A percentile compares a stretch with the other conserved stretches of the same genome.
Evolutionary conservation across 148 eudicot genomes (phyloP).

Genomic region (Diospyros lotus): DNA sequence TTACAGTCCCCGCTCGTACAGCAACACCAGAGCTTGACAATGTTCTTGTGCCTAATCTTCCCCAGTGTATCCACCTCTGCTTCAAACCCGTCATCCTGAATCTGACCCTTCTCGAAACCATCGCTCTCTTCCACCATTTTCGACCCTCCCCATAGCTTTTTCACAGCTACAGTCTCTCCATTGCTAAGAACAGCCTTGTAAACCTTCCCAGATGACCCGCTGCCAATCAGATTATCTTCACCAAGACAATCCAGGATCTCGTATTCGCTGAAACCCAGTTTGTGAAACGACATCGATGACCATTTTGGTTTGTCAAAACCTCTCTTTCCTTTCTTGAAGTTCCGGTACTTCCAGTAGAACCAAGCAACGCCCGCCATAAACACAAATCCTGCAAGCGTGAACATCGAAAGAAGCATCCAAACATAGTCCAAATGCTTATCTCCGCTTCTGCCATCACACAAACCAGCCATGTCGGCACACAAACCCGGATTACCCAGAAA

Average conservation of each 20-base stretch:
- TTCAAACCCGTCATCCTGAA: conserved; percentile 58
- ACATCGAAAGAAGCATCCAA: conserved; percentile 62
- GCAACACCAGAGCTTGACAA: conserved; percentile 92
- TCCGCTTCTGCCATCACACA: conserved; percentile 40
- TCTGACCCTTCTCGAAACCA: conserved; percentile 48
- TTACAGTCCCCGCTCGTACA: conserved; percentile 66
- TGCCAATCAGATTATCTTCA: conserved; percentile 88
- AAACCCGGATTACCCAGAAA: conserved; percentile 84
- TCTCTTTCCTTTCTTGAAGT: conserved; percentile 37
- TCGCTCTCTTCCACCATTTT: conserved; percentile 33
- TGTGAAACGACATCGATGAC: conserved; percentile 89
- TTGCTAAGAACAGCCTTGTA: conserved; percentile 79
- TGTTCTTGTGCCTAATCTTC: conserved; percentile 89
- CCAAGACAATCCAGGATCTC: conserved; percentile 75
- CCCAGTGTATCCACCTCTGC: conserved; percentile 93
- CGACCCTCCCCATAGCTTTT: conserved; percentile 55
- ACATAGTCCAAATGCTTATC: conserved; percentile 33
- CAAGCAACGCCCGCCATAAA: conserved; percentile 53
- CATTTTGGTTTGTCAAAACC: conserved; percentile 64
- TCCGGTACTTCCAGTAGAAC: conserved; percentile 59
- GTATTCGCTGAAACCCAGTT: conserved; percentile 75
- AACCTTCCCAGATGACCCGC: conserved; percentile 86
- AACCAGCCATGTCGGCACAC: conserved; percentile 60
- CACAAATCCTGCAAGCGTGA: conserved; percentile 53
- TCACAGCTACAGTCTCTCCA: conserved; percentile 80